Percentiles rank a stretch among this genome's conserved stretches.
phyloP scores from a whole-genome alignment of 2,329 filamentous ascomycete species.

The Colletotrichum plurivorum region DNA sequence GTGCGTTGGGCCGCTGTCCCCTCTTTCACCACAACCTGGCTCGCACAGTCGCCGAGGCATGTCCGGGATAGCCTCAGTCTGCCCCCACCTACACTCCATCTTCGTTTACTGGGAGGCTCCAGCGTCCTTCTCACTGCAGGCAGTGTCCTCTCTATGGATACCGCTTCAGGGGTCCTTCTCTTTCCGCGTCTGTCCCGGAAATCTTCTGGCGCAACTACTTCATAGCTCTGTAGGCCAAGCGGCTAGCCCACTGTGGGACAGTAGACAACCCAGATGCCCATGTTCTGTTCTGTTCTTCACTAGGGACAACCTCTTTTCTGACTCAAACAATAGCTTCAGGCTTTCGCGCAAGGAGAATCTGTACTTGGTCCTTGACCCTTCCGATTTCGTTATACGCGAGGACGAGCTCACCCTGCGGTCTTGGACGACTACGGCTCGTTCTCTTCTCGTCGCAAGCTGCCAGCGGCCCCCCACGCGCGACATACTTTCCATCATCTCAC shows the following conservation, averaged over 20 bases:
- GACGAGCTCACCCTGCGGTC: neutral
- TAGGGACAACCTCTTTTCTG: constrained; percentile 17
- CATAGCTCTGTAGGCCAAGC: constrained; percentile 26
- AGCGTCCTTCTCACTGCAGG: constrained; percentile 5
- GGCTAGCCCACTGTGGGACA: constrained; percentile 14
- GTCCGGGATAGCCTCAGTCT: constrained; percentile 36
- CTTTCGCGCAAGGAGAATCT: constrained; percentile 1
- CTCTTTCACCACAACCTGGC: constrained; percentile 17
- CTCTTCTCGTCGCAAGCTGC: constrained; percentile 24
- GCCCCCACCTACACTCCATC: constrained; percentile 29
- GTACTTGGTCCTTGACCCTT: neutral
- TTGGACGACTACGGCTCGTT: neutral
- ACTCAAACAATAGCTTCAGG: constrained; percentile 31
- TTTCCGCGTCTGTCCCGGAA: constrained; percentile 16
- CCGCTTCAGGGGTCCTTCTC: constrained; percentile 27
- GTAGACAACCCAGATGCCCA: constrained; percentile 1
- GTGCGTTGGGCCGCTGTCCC: constrained; percentile 8
- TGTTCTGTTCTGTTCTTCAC: constrained; percentile 13
- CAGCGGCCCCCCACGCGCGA: constrained; percentile 32
- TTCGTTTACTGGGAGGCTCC: constrained; percentile 2
- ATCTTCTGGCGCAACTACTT: constrained; percentile 19
- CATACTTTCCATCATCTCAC: constrained; percentile 14
- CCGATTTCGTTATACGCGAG: neutral
- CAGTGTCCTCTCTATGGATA: constrained; percentile 17
- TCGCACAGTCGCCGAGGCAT: constrained; percentile 25